Evolutionary conservation across 2,329 filamentous ascomycete species (phyloP).

Genomic region (Xylaria sp.): DNA sequence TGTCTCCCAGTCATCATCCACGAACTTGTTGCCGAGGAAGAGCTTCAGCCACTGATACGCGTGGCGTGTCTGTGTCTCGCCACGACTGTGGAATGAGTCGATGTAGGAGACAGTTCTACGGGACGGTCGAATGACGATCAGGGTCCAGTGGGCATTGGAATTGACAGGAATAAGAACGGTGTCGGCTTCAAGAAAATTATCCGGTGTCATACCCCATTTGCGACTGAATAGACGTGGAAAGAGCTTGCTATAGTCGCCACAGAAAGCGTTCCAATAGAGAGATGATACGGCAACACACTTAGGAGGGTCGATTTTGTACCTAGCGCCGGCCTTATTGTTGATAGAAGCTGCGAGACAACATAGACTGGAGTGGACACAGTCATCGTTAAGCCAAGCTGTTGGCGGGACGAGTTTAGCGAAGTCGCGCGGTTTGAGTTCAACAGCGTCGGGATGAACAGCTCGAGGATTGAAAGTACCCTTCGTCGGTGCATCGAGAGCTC

Average conservation of each 20-base stretch:
- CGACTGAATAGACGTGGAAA: slow-evolving; percentile 43
- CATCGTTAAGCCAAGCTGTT: slow-evolving; percentile 75
- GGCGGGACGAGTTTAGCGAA: slow-evolving; percentile 65
- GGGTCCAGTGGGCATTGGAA: slow-evolving; percentile 70
- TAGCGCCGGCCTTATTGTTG: slow-evolving; percentile 61
- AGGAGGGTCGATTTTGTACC: slow-evolving; percentile 55
- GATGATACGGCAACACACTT: slow-evolving; percentile 68
- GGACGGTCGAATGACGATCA: slow-evolving; percentile 69
- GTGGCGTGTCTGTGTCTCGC: slow-evolving; percentile 47
- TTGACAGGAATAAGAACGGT: slow-evolving; percentile 74
- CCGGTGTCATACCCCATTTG: slow-evolving; percentile 59
- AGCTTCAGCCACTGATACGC: slow-evolving; percentile 61
- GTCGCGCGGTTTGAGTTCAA: slow-evolving; percentile 60
- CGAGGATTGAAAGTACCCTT: slow-evolving; percentile 21
- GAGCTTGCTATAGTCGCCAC: slow-evolving; percentile 60
- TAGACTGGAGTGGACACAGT: slow-evolving; percentile 72
- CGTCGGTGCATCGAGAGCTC: slow-evolving; percentile 25
- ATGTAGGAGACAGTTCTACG: slow-evolving; percentile 69
- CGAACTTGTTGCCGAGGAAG: slow-evolving; percentile 60
- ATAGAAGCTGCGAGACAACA: slow-evolving; percentile 63
- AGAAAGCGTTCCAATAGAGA: slow-evolving; percentile 66
- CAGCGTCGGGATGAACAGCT: slow-evolving; percentile 50
- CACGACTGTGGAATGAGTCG: slow-evolving; percentile 63
- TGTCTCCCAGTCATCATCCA: slow-evolving; percentile 64
- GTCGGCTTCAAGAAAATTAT: slow-evolving; percentile 68